Conservation (phyloP, 352 stramenopile genomes). For the Pythium utonaiense region DNA sequence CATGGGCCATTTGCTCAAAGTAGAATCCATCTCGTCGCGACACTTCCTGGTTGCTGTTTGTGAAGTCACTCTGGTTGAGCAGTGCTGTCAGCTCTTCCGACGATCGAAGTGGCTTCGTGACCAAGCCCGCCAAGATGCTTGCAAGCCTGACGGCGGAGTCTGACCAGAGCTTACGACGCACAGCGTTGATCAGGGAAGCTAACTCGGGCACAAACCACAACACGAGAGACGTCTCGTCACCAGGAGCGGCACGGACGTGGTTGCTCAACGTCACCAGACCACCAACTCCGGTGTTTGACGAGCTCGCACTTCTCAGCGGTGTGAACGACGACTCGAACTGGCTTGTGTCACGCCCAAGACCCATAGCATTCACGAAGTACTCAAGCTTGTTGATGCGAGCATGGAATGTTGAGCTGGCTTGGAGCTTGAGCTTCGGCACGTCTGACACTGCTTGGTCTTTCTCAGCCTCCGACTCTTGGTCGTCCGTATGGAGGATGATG, state of each 20-base stretch:
- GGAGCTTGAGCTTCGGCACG: constrained; percentile 8
- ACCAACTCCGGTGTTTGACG: constrained; percentile 28
- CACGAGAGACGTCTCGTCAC: constrained; percentile 73
- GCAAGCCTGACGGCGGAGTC: constrained; percentile 68
- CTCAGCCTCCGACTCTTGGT: constrained; percentile 22
- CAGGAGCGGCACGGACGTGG: constrained; percentile 55
- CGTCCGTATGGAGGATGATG: constrained; percentile 56
- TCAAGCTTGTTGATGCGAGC: constrained; percentile 78
- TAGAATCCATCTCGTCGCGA: constrained; percentile 76
- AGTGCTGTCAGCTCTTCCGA: constrained; percentile 58
- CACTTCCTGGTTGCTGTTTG: constrained; percentile 70
- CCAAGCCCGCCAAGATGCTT: constrained; percentile 58
- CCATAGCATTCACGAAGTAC: constrained; percentile 83
- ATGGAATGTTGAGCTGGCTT: constrained; percentile 53
- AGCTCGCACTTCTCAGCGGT: constrained; percentile 33
- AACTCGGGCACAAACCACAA: constrained; percentile 79
- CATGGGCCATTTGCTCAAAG: constrained; percentile 80
- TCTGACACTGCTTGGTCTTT: constrained; percentile 15
- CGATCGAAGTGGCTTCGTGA: constrained; percentile 58
- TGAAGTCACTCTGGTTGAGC: constrained; percentile 60
- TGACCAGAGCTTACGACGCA: constrained; percentile 64
- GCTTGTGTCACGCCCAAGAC: constrained; percentile 59
- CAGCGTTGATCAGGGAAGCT: constrained; percentile 55
- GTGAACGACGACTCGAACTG: constrained; percentile 77
- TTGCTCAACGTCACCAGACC: constrained; percentile 53